Percentiles rank a stretch among this genome's conserved stretches.
phyloP scores from a whole-genome alignment of 345 rosid genomes.

The Murraya paniculata region DNA sequence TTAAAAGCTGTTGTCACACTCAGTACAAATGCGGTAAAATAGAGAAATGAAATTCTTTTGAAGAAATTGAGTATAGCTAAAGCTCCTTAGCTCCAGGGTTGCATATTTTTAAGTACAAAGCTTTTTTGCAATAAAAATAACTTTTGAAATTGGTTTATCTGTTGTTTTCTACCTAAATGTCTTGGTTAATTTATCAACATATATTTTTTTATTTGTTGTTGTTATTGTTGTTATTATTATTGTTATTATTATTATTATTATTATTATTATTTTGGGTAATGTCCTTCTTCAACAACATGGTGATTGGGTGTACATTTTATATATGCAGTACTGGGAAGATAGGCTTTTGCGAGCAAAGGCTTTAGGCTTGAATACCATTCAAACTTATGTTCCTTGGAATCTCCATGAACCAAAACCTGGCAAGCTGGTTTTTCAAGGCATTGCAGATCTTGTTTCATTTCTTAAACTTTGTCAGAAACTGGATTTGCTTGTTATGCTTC shows the following conservation, averaged over 20 bases:
- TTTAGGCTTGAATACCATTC: slow-evolving; percentile 83
- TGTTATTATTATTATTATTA: too few relatives aligned
- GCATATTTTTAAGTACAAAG: neutral
- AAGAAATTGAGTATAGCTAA: neutral
- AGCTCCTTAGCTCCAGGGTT: neutral
- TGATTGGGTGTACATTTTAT: neutral
- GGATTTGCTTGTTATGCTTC: slow-evolving; percentile 86
- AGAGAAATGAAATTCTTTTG: neutral
- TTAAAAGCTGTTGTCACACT: neutral
- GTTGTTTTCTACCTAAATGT: neutral
- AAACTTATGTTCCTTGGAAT: slow-evolving; percentile 94
- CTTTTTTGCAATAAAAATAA: neutral
- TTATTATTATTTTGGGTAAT: neutral
- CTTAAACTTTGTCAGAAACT: slow-evolving; percentile 77
- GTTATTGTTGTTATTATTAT: too few relatives aligned
- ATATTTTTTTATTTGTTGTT: too few relatives aligned
- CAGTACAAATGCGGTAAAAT: neutral
- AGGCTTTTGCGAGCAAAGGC: slow-evolving; percentile 83
- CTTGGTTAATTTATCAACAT: neutral
- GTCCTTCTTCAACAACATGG: neutral
- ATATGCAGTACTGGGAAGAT: slow-evolving; percentile 82
- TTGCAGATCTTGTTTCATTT: slow-evolving; percentile 69
- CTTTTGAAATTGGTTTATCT: neutral
- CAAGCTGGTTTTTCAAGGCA: slow-evolving; percentile 65
- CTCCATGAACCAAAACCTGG: slow-evolving; percentile 90